Conservation (phyloP, 2,329 filamentous ascomycete genomes). For the Cordyceps sp. region DNA sequence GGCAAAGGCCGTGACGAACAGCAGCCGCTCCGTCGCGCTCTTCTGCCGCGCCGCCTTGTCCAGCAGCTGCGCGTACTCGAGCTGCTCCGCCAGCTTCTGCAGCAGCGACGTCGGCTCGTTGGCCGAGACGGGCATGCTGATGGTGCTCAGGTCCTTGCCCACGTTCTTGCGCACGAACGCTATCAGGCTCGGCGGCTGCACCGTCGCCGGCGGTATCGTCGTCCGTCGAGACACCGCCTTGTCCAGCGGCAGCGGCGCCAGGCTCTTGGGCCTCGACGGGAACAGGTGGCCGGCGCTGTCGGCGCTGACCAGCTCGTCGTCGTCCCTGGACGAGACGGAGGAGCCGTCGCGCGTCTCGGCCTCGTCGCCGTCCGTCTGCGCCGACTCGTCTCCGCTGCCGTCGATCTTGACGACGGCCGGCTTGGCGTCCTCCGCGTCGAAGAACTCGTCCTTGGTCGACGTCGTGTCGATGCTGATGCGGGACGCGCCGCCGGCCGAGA, state of each 20-base stretch:
- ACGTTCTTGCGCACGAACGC: slow-evolving; percentile 94
- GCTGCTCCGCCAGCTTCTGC: slow-evolving; percentile 74
- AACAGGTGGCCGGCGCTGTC: slow-evolving; percentile 50
- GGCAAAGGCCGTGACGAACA: slow-evolving; percentile 82
- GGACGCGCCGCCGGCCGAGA: slow-evolving; percentile 25
- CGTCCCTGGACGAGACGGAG: slow-evolving; percentile 41
- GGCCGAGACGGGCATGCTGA: slow-evolving; percentile 92
- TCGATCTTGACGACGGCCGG: slow-evolving; percentile 60
- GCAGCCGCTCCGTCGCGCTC: slow-evolving; percentile 49
- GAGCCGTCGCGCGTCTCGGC: slow-evolving; percentile 26
- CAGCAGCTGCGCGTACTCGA: slow-evolving; percentile 79
- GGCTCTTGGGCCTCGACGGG: slow-evolving; percentile 57
- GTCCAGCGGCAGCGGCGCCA: slow-evolving; percentile 61
- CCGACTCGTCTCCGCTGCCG: slow-evolving; percentile 48
- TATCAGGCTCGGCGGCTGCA: slow-evolving; percentile 77
- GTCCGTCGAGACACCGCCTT: slow-evolving; percentile 47
- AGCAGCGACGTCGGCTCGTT: slow-evolving; percentile 85
- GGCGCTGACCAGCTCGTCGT: slow-evolving; percentile 38
- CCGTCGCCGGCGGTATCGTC: slow-evolving; percentile 56
- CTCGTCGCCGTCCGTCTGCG: slow-evolving; percentile 6
- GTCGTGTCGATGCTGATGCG: slow-evolving; percentile 65
- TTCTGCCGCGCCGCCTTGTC: slow-evolving; percentile 53
- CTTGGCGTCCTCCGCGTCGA: slow-evolving; percentile 58
- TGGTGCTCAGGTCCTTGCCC: slow-evolving; percentile 89
- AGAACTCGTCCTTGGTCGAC: slow-evolving; percentile 68